Base-by-base conservation (phyloP, 352 stramenopile genomes). In the Phytophthora niederhauseri region DNA sequence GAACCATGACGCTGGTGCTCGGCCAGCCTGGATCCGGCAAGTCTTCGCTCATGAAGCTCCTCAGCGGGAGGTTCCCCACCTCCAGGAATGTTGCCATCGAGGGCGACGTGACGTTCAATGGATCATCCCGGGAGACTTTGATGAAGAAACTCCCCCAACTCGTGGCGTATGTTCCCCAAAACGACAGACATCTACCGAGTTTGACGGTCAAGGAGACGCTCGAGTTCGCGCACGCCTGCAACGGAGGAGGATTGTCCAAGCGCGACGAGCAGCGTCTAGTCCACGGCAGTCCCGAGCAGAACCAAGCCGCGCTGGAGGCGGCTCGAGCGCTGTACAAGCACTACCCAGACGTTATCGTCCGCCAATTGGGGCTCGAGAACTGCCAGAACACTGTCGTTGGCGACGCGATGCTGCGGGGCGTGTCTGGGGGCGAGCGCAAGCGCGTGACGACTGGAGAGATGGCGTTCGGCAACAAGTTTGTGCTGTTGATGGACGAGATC, bases 361-460 rank as follows among this genome's bases (percentile, higher is more conserved):
- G 48, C 2, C 61, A 70, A 24, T 49, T 73, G 19, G 66, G 66
- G 19, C 66, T 70, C 36, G 61, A 70, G 4, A 66, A 66, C 14
- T 73, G 66, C 19, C 48, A 62, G 24, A 28, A 87, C 48, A 75
- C 88, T 38, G 81, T 94, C 48, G 84, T 90, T 53, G 95, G 98
- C 64, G 87, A 97, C 26, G 76, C 64, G 43, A 84, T 81, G 66
- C 28, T 72, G 14, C 59, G 66, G 45, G 59, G 66, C 17, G 67
- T 96, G 8, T 90, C 74, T 6, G 91, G 91, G 41, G 91, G 91
- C 28, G 91, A 97, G 70, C 88, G 59, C 2, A 68, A 68, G 43
- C 66, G 59, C 15, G 59, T 72, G 15, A 73, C 60, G 4, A 73
- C 53, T 6, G 66, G 60, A 2, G 66, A 69, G 24, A 73, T 73